Percentiles rank a stretch among this genome's conserved stretches.
These are phyloP conservation scores for Fusarium sp. DNA, from an alignment of 2,329 filamentous ascomycete genomes.

Conservation along the genomic window DNA sequence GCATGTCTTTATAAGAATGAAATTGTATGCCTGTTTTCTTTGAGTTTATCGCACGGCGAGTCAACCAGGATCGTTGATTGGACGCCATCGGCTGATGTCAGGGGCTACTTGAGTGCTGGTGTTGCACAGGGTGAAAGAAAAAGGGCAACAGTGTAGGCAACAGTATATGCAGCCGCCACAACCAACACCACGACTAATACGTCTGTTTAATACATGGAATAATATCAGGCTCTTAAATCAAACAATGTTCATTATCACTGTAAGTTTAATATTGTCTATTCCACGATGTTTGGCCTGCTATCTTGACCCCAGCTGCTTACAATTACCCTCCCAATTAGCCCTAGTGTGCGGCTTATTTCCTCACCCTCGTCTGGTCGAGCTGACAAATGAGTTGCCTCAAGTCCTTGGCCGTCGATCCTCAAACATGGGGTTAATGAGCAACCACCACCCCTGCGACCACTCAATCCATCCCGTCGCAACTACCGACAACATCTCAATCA, in stretches of 20 bases:
- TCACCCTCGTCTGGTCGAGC: neutral
- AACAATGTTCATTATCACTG: too few species aligned
- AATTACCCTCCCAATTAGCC: neutral
- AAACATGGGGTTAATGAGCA: constrained; percentile 11
- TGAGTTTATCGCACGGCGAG: neutral
- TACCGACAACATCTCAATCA: neutral
- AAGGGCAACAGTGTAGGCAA: neutral
- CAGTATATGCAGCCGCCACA: neutral
- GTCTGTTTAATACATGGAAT: neutral
- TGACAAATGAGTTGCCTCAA: constrained; percentile 30
- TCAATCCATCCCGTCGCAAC: constrained; percentile 4
- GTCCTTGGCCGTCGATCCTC: constrained; percentile 28
- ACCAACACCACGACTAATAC: neutral
- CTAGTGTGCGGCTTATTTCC: neutral
- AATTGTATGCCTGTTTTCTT: neutral
- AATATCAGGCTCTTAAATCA: neutral
- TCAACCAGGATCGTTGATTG: neutral
- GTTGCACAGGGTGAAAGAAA: neutral
- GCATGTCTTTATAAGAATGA: neutral
- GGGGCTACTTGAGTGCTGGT: neutral
- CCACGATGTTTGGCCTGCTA: neutral
- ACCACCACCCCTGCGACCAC: constrained; percentile 5
- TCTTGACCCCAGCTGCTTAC: neutral
- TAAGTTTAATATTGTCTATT: neutral
- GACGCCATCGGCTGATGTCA: neutral